Evolutionary conservation across 495 filamentous ascomycete species (phyloP), one percentile per base, ranked within the genome.

Genomic region (Daldinia concentrica): DNA sequence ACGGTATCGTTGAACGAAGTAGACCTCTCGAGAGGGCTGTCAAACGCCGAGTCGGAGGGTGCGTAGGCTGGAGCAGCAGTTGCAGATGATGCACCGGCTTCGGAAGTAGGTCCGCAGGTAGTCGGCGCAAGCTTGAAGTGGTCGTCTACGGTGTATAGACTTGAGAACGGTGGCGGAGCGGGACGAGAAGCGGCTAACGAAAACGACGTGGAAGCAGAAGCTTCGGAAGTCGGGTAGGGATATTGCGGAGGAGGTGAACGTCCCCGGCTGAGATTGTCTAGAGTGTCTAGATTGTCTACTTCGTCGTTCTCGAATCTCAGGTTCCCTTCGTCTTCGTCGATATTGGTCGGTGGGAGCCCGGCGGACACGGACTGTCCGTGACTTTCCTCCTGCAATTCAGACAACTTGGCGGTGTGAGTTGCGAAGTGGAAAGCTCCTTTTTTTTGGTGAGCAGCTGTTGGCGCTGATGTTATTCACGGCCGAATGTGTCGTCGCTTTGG

Each of bases 351-450:
- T 65, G 77, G 71, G 34, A 80, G 79, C 79, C 82, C 80, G 77
- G 83, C 79, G 85, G 86, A 86, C 84, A 88, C 90, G 89, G 88
- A 86, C 88, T 88, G 87, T 84, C 87, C 89, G 84, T 85, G 79
- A 81, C 82, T 84, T 77, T 85, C 79, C 78, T 87, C 82, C 80
- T 82, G 85, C 85, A 83, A 82, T 76, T 84, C 84, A 84, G 90
- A 92, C 92, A 93, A 90, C 83, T 84, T 91, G 89, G 77, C 86
- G 82, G 79, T 73, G 54, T 62, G 36, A n/a, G 34, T 8, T 37
- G 54, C 29, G 59, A 61, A 60, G 15, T 29, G 45, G 60, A 39
- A 59, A 67, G 52, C 41, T 66, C 22, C 26, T 29, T 34, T 66
- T 52, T 41, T 50, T 29, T 62, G 1, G n/a, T 48, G 43, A 48